Evolutionary conservation across 2,329 filamentous ascomycete genomes (phyloP).

Genomic region (Eurotiales sp.): DNA sequence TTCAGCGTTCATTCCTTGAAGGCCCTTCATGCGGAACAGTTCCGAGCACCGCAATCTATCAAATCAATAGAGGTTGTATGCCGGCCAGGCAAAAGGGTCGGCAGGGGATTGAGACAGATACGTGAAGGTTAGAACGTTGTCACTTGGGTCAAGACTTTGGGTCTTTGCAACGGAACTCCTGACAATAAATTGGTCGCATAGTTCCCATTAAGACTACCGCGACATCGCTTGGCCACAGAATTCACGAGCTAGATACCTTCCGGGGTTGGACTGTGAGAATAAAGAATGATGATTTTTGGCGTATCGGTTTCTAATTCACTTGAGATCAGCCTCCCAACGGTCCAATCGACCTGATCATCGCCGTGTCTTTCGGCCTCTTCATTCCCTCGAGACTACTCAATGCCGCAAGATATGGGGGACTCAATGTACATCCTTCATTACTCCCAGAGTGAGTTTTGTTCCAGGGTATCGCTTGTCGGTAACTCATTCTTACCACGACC

Average conservation of each 20-base stretch:
- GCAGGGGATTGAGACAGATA: slow-evolving; percentile 68
- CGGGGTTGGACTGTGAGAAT: slow-evolving; percentile 68
- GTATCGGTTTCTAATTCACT: background rate
- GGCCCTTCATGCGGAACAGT: slow-evolving; percentile 62
- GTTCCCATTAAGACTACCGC: slow-evolving; percentile 71
- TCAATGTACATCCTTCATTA: slow-evolving; percentile 91
- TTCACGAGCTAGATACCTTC: slow-evolving; percentile 79
- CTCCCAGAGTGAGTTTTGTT: slow-evolving; percentile 65
- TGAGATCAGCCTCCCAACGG: slow-evolving; percentile 52
- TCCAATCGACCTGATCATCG: slow-evolving; percentile 72
- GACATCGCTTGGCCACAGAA: slow-evolving; percentile 57
- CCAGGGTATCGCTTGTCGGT: no score
- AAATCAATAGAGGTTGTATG: slow-evolving; percentile 82
- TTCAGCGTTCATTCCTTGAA: slow-evolving; percentile 78
- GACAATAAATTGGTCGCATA: slow-evolving; percentile 30
- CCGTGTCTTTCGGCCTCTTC: slow-evolving; percentile 91
- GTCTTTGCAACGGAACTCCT: no score
- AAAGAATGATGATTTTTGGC: background rate
- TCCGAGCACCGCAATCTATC: slow-evolving; percentile 53
- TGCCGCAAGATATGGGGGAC: slow-evolving; percentile 71
- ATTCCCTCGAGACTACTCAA: slow-evolving; percentile 73
- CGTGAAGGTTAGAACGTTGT: slow-evolving; percentile 54
- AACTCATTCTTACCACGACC: slow-evolving; percentile 12
- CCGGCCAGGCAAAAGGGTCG: slow-evolving; percentile 71
- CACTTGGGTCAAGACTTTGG: slow-evolving; percentile 17